These are phyloP conservation scores for Bacterosira constricta DNA, from an alignment of 108 stramenopile genomes.

Conservation along the genomic window DNA sequence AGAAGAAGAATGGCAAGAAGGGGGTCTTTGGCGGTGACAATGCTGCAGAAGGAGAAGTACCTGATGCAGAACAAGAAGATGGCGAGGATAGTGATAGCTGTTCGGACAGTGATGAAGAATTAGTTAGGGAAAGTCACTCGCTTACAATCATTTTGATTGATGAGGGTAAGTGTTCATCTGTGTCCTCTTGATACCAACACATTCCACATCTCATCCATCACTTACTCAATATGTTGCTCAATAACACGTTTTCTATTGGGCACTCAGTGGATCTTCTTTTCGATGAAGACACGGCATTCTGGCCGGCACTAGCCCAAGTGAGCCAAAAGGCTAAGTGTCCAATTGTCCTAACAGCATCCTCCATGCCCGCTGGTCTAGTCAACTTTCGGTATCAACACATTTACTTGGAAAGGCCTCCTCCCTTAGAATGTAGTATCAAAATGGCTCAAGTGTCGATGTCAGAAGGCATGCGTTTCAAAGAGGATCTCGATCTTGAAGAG, in stretches of 20 bases:
- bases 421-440: conserved; percentile 56
- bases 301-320: conserved; percentile 64
- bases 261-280: conserved; percentile 74
- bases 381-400: conserved; percentile 39
- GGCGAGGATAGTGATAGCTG: conserved; percentile 48
- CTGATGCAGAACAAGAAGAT: conserved; percentile 5
- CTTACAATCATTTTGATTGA: conserved; percentile 80
- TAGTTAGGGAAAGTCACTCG: conserved; percentile 29
- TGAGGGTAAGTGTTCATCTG: conserved; percentile 52
- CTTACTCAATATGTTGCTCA: too few relatives aligned
- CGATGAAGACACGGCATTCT: conserved; percentile 82
- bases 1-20: conserved; percentile 8
- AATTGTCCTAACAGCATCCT: conserved; percentile 74
- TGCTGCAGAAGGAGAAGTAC: neutral
- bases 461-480: conserved; percentile 41
- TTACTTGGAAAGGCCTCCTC: conserved; percentile 47
- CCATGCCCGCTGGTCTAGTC: conserved; percentile 38
- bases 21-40: neutral
- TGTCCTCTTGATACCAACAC: neutral
- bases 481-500: conserved; percentile 11
- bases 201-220: neutral
- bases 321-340: conserved; percentile 78
- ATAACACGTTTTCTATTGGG: too few relatives aligned
- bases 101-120: conserved; percentile 21
- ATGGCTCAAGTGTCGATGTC: conserved; percentile 42